Evolutionary conservation across 306 rosid species (phyloP).

Genomic region (barrel medic (Medicago truncatula)): MtrunA17r5.0-ANR NC_053047.1:20063501-20064000

Average conservation of each 20-base stretch:
- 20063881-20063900: conserved; percentile 30
- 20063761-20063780: conserved; percentile 46
- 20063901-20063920: conserved; percentile 57
- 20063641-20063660: no score
- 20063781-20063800: conserved; percentile 55
- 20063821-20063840: conserved; percentile 61
- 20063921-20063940: conserved; percentile 40
- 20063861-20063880: conserved; percentile 31
- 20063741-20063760: conserved; percentile 68
- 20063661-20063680: no score
- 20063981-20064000: conserved; percentile 61
- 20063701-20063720: neutral
- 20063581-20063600: no score
- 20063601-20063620: no score
- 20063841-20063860: conserved; percentile 48
- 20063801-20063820: conserved; percentile 64
- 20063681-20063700: neutral
- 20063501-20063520: no score
- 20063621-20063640: no score
- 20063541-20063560: no score
- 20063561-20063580: no score
- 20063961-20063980: conserved; percentile 56
- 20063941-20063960: conserved; percentile 43
- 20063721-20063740: neutral
- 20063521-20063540: no score